Base-by-base conservation (phyloP, 1,139 yeast genomes). In the Suhomyces anneliseae region DNA sequence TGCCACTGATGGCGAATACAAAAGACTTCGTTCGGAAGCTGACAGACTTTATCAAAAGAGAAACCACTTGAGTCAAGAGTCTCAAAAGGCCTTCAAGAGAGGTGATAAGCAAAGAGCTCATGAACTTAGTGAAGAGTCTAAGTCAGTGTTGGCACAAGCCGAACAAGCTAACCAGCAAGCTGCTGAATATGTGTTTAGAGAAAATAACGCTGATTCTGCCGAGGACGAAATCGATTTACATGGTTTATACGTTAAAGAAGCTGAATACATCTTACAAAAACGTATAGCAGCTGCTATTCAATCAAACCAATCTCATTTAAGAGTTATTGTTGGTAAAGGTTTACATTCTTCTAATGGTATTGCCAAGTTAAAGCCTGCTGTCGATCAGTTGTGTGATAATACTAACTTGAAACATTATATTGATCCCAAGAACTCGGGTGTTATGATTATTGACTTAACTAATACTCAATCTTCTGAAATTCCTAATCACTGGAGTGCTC, bases 321-420 rank as follows among this genome's bases (percentile, higher is more conserved):
- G 77, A 49, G 89, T 89, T 15, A 92, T 93, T 62, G 97, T 90
- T 9, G 98, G 98, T n/a, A 92, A 92, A 66, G 99, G 98, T 10
- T 62, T 83, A 43, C 98, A 93, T 64, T 88, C 97, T 0, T 75
- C 78, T 43, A 74, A 83, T 55, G 95, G 95, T 32, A 80, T 89
- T 43, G 93, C 97, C 43, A 92, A 90, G 66, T 69, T 93, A 57
- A 88, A 86, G 64, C 97, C 97, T 1, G 97, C 97, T 0, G 83
- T 90, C 14, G 93, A 88, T 60, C 79, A 82, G 39, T 69, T 90
- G 62, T 90, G 96, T 65, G 64, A 70, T 38, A 86, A 87, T 56
- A 79, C 85, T 46, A 70, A 79, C 14, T 75, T 92, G 56, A 76
- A 66, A 29, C 83, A 81, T 56, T 73, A 81, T 54, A 73, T 85